phyloP scores from a whole-genome alignment of 192 early-diverging fungal genomes.

The Entrophospora sp. region DNA sequence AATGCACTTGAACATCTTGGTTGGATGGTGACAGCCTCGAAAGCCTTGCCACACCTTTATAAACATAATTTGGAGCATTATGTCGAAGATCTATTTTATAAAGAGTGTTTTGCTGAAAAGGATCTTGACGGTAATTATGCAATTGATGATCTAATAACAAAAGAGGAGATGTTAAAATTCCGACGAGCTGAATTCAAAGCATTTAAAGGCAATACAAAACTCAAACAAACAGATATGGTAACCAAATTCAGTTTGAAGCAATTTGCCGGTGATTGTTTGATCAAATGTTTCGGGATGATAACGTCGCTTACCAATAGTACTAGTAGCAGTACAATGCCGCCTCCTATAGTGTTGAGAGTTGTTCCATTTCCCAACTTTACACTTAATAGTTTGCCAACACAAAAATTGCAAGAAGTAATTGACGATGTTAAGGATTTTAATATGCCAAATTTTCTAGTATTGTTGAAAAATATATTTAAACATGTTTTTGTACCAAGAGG shows the following conservation, averaged over 20 bases:
- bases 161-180: too few relatives aligned
- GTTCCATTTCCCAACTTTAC: not conserved
- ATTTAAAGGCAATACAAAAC: not conserved
- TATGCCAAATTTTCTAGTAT: not conserved
- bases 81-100: not conserved
- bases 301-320: not conserved
- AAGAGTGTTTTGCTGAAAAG: not conserved
- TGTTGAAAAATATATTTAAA: not conserved
- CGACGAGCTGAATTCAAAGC: not conserved
- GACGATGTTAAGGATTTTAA: too few relatives aligned
- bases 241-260: not conserved
- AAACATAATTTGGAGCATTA: not conserved
- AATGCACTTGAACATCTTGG: not conserved
- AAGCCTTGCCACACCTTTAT: not conserved
- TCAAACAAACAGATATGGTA: not conserved
- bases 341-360: not conserved
- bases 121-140: not conserved
- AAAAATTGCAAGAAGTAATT: not conserved
- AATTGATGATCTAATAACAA: not conserved
- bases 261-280: not conserved
- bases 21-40: not conserved
- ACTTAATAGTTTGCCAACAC: not conserved
- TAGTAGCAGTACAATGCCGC: not conserved
- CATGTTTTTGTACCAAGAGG: not conserved
- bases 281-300: not conserved